A percentile compares a stretch with the other conserved stretches of the same genome.
These are phyloP conservation scores for Boletus sp. DNA, from an alignment of 768 basidiomycete genomes.

Conservation along the genomic window DNA sequence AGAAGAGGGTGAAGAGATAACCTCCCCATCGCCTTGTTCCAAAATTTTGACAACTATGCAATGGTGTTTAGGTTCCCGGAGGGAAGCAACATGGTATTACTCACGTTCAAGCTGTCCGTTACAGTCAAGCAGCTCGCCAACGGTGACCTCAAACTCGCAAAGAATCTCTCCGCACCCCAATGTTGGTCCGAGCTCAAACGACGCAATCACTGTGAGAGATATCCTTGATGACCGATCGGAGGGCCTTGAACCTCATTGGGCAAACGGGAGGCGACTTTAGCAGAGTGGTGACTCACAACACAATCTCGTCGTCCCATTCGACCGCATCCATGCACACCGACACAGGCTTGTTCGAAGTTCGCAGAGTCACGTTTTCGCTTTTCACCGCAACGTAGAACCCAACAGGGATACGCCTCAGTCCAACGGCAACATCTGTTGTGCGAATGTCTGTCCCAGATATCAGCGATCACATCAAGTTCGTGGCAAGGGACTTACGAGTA, in stretches of 20 bases:
- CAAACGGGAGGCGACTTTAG: not conserved
- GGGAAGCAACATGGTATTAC: not conserved
- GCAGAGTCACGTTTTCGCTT: not conserved
- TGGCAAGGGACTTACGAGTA: not conserved
- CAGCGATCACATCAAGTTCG: not conserved
- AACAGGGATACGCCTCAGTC: not conserved
- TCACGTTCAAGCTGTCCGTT: not conserved
- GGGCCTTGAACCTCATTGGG: not conserved
- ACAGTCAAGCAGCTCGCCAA: not conserved
- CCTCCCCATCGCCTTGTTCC: not conserved
- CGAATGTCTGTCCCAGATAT: not conserved
- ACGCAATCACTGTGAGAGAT: not conserved
- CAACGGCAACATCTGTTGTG: not conserved
- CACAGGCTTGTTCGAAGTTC: not conserved
- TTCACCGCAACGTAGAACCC: not conserved
- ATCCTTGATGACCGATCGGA: not conserved
- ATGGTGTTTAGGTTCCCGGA: not conserved
- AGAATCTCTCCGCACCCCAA: conserved; percentile 6
- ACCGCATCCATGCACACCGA: not conserved
- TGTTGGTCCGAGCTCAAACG: conserved; percentile 1
- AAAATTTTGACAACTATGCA: not conserved
- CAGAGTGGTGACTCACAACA: not conserved
- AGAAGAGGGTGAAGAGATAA: not conserved
- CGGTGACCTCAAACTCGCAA: not conserved
- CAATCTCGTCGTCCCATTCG: not conserved